Percentiles rank a stretch among this genome's conserved stretches.
Conservation (phyloP, 1,284 basidiomycete genomes). For the Pyrrhoderma lamaoense region DNA sequence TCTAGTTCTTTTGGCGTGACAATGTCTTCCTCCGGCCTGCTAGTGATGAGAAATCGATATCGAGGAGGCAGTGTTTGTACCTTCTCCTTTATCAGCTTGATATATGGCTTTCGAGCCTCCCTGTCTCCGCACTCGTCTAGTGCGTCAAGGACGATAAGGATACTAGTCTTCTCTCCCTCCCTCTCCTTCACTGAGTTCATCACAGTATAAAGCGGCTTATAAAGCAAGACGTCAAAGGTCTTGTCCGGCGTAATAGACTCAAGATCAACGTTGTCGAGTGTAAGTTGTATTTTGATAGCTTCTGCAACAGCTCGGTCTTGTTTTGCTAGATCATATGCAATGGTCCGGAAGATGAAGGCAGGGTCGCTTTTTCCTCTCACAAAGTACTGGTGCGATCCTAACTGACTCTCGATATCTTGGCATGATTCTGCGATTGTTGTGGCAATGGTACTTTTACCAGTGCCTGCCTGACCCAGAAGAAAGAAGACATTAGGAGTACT, state of each 20-base stretch:
- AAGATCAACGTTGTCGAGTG: background rate
- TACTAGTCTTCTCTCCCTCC: background rate
- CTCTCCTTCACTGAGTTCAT: too few species aligned
- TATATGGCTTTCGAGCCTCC: background rate
- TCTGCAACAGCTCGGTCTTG: background rate
- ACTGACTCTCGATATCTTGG: background rate
- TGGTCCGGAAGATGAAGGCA: slow-evolving; percentile 18
- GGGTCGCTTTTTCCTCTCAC: slow-evolving; percentile 18
- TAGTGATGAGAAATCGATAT: slow-evolving; percentile 1
- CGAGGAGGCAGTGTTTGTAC: background rate
- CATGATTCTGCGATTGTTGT: slow-evolving; percentile 10
- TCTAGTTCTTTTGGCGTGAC: too few species aligned
- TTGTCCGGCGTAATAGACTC: too few species aligned
- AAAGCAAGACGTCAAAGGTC: background rate
- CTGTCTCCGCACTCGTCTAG: slow-evolving; percentile 5
- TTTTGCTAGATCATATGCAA: slow-evolving; percentile 19
- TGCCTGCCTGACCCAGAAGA: slow-evolving; percentile 27
- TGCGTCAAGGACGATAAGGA: slow-evolving; percentile 6
- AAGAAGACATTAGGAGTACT: slow-evolving; percentile 1
- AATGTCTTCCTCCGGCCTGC: background rate
- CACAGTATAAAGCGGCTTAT: background rate
- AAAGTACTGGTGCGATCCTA: slow-evolving; percentile 19
- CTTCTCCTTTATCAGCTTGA: background rate
- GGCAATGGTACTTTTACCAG: slow-evolving; percentile 23
- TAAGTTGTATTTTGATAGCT: background rate